phyloP scores from a whole-genome alignment of 176 grass and related monocot species.

The Carex pumila region DNA sequence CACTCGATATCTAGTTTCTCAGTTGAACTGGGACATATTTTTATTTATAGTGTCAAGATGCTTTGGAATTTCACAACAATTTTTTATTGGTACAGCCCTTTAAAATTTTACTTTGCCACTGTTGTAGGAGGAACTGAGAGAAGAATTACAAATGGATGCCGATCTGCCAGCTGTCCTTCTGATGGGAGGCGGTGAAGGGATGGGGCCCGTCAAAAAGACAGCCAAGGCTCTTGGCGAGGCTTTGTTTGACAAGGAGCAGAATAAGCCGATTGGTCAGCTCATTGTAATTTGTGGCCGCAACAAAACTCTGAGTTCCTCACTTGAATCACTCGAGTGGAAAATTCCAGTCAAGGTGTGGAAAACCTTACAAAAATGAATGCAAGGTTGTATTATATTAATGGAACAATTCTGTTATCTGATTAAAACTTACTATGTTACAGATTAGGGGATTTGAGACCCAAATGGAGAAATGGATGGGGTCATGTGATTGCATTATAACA shows the following conservation, averaged over 20 bases:
- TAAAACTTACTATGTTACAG: slow-evolving; percentile 33
- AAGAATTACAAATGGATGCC: slow-evolving; percentile 82
- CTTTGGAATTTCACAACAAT: background rate
- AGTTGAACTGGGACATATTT: background rate
- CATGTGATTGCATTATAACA: slow-evolving; percentile 99
- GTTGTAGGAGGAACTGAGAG: slow-evolving; percentile 59
- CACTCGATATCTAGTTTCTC: background rate
- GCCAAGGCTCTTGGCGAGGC: slow-evolving; percentile 80
- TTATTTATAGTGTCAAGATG: background rate
- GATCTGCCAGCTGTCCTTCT: slow-evolving; percentile 80
- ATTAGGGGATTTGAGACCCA: slow-evolving; percentile 95
- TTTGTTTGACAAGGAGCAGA: slow-evolving; percentile 63
- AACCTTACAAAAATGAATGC: background rate
- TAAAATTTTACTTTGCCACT: background rate
- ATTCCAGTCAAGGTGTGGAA: slow-evolving; percentile 82
- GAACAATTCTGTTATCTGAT: background rate
- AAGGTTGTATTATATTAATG: background rate
- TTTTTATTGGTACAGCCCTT: background rate
- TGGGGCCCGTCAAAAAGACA: slow-evolving; percentile 97
- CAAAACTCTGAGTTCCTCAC: slow-evolving; percentile 65
- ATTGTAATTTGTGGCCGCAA: slow-evolving; percentile 93
- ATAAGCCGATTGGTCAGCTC: slow-evolving; percentile 85
- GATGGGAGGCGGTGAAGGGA: slow-evolving; percentile 98
- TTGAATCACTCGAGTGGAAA: slow-evolving; percentile 70
- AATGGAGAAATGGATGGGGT: slow-evolving; percentile 99